Percentiles rank a stretch among this genome's conserved stretches.
Evolutionary conservation across 1,139 yeast species (phyloP).

Genomic region (Protomyces macrosporus): DNA sequence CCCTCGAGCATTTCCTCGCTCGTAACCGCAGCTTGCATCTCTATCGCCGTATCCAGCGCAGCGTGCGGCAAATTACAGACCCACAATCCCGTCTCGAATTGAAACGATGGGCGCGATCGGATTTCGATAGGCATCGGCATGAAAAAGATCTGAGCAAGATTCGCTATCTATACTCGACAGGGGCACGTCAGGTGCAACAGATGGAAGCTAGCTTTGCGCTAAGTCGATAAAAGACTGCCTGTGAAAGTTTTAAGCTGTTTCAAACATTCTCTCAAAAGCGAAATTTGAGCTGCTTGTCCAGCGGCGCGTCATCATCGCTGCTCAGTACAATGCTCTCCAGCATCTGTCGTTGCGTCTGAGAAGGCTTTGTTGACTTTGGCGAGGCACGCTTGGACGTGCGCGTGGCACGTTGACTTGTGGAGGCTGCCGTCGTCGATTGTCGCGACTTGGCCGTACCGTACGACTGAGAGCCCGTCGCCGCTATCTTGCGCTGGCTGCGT

Average conservation of each 20-base stretch:
- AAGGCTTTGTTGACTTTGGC: background rate
- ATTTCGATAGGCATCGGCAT: conserved; percentile 14
- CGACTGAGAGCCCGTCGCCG: background rate
- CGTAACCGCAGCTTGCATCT: conserved; percentile 4
- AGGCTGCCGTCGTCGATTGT: background rate
- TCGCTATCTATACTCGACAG: conserved; percentile 12
- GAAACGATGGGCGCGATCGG: conserved; percentile 16
- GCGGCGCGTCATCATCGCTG: background rate
- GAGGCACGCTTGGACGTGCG: background rate
- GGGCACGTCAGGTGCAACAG: conserved; percentile 21
- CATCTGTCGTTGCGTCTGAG: background rate
- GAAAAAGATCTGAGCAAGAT: conserved; percentile 21
- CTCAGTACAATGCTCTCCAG: background rate
- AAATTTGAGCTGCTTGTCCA: background rate
- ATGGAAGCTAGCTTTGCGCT: conserved; percentile 25
- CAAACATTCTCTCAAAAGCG: background rate
- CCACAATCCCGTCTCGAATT: conserved; percentile 3
- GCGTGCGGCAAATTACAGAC: conserved; percentile 12
- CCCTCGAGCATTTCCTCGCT: conserved; percentile 18
- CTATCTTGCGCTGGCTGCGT: background rate
- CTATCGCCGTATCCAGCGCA: conserved; percentile 22
- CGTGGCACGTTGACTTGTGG: background rate
- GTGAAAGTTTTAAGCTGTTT: background rate
- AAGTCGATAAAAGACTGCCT: background rate
- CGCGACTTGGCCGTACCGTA: background rate